Evolutionary conservation across 2,329 filamentous ascomycete genomes (phyloP), one percentile per base, ranked within the genome.

Genomic region (Xylaria sp.): DNA sequence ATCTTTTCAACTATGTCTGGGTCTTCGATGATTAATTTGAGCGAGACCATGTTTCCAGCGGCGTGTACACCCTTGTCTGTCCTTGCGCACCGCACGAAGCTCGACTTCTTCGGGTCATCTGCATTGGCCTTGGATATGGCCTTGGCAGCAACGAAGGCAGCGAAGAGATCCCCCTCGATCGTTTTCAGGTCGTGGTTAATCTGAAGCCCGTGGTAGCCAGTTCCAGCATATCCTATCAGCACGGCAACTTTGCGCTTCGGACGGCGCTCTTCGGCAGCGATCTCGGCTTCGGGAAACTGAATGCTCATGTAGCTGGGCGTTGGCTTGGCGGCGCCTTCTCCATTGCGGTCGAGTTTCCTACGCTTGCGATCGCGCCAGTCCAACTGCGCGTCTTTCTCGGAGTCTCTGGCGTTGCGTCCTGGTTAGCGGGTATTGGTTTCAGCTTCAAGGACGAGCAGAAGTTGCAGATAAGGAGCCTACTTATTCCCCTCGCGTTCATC

Each of bases 61-160:
- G 95, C 95, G 80, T 98, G 95, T 1, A 98, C 95, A 64, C 96
- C 96, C 84, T 98, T 99, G 83, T 99, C 96, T 0, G 96, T 99
- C 72, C 96, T 88, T 3, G 96, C 96, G 81, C 96, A 99, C 73
- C 96, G 91, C 63, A 97, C 93, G 56, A 99, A 88, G 62, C 94
- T 94, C 1, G 94, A 97, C 82, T 99, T 99, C 81, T 97, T 97
- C 3, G 95, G 96, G 78, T 99, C 96, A 75, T 97, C 91, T 25
- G 96, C 96, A 78, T 99, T 99, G 71, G 94, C 94, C 81, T 98
- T 98, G 58, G 94, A 97, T 70, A 99, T 97, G 48, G 96, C 94
- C 20, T 94, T 93, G 2, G 96, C 94, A 2, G 90, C 89, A 71
- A 99, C 92, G 75, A 99, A 95, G 2, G 96, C 96, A 39, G 90